phyloP scores from a whole-genome alignment of 2,329 filamentous ascomycete species.

The Alternaria ventricosa region DNA sequence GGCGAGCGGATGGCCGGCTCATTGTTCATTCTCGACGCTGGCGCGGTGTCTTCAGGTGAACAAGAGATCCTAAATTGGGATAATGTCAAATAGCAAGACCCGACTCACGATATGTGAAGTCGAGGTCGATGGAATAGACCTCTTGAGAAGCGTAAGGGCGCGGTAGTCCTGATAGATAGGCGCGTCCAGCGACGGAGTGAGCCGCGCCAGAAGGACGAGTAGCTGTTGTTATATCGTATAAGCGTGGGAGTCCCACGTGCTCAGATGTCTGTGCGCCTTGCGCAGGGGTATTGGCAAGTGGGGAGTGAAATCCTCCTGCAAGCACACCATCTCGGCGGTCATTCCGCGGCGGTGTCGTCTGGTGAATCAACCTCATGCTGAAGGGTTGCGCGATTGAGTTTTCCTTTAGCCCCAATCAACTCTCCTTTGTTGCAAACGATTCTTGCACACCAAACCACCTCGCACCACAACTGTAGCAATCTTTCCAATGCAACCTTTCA shows the following conservation, averaged over 20 bases:
- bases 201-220: background rate
- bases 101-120: no score
- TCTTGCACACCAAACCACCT: background rate
- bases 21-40: background rate
- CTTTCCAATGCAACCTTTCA: background rate
- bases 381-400: background rate
- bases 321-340: background rate
- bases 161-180: background rate
- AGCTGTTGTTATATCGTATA: background rate
- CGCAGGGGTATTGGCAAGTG: background rate
- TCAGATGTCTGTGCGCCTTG: background rate
- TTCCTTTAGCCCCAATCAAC: background rate
- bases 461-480: background rate
- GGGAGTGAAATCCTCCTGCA: background rate
- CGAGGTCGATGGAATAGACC: background rate
- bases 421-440: background rate
- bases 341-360: background rate
- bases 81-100: background rate
- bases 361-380: background rate
- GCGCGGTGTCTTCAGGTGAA: no score
- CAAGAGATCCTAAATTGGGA: background rate
- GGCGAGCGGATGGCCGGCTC: background rate
- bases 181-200: background rate
- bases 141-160: background rate
- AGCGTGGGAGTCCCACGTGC: background rate